These are phyloP conservation scores for Neofusicoccum umdonicola DNA, from an alignment of 2,329 filamentous ascomycete genomes.

Conservation along the genomic window DNA sequence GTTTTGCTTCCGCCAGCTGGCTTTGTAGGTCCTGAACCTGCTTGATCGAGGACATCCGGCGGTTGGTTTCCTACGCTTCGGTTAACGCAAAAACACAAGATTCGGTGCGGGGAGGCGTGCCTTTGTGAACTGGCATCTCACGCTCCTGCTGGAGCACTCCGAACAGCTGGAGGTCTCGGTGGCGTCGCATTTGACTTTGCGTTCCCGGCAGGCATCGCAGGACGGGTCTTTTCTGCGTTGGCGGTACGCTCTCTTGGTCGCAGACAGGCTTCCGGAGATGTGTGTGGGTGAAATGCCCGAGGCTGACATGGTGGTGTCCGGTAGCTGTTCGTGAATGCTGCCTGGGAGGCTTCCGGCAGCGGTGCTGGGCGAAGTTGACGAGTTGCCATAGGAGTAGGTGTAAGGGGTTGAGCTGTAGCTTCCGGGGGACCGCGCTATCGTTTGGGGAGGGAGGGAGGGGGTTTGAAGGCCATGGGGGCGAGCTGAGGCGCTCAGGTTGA, in stretches of 20 bases:
- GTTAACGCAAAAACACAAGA: neutral
- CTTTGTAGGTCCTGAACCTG: slow-evolving; percentile 96
- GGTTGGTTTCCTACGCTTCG: slow-evolving; percentile 71
- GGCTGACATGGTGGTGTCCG: slow-evolving; percentile 36
- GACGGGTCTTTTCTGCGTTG: slow-evolving; percentile 95
- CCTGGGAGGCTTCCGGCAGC: slow-evolving; percentile 32
- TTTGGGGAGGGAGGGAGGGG: slow-evolving; percentile 25
- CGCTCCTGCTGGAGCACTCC: slow-evolving; percentile 92
- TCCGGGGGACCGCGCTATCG: slow-evolving; percentile 32
- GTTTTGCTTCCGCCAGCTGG: slow-evolving; percentile 75
- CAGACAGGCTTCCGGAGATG: slow-evolving; percentile 55
- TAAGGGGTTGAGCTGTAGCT: slow-evolving; percentile 32
- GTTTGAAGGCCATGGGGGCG: slow-evolving; percentile 29
- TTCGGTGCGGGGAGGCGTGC: neutral
- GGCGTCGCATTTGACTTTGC: slow-evolving; percentile 83
- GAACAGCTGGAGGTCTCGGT: slow-evolving; percentile 96
- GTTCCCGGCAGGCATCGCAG: slow-evolving; percentile 92
- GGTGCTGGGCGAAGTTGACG: slow-evolving; percentile 37
- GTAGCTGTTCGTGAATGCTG: slow-evolving; percentile 23
- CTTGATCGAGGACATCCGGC: slow-evolving; percentile 98
- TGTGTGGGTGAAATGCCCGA: slow-evolving; percentile 41
- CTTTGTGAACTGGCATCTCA: slow-evolving; percentile 98
- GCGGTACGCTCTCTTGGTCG: slow-evolving; percentile 90
- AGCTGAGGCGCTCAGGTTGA: slow-evolving; percentile 26
- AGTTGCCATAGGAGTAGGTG: slow-evolving; percentile 25